These are phyloP conservation scores for Fusarium annulatum DNA, from an alignment of 2,329 filamentous ascomycete species.

Conservation along the genomic window DNA sequence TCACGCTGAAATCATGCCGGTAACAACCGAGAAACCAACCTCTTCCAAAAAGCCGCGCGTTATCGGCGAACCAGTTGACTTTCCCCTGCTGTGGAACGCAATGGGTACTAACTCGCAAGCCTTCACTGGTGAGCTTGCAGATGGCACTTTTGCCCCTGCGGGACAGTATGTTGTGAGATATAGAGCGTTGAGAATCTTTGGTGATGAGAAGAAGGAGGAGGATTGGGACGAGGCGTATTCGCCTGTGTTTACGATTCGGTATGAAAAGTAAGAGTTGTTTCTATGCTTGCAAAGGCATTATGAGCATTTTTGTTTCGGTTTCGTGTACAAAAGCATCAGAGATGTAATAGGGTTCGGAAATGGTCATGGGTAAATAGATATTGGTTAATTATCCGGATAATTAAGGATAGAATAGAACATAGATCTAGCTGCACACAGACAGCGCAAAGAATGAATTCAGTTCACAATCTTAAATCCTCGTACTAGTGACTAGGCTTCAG, in stretches of 20 bases:
- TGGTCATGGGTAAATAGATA: background rate
- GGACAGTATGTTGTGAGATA: slow-evolving; percentile 63
- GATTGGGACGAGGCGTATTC: slow-evolving; percentile 62
- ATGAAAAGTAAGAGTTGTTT: slow-evolving; percentile 40
- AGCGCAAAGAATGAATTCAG: background rate
- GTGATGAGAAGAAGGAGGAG: slow-evolving; percentile 54
- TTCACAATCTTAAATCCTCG: background rate
- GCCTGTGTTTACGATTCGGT: slow-evolving; percentile 58
- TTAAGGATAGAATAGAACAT: background rate
- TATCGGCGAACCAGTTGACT: slow-evolving; percentile 57
- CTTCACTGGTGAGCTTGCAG: slow-evolving; percentile 61
- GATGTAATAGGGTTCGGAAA: background rate
- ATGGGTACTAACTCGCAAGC: slow-evolving; percentile 40
- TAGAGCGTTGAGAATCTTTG: slow-evolving; percentile 63
- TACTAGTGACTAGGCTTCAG: background rate
- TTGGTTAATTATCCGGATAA: background rate
- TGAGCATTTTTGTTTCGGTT: background rate
- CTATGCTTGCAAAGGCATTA: background rate
- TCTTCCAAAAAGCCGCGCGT: slow-evolving; percentile 48
- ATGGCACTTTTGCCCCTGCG: slow-evolving; percentile 59
- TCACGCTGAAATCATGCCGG: slow-evolving; percentile 58
- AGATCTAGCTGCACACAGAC: background rate
- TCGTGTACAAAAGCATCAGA: slow-evolving; percentile 15
- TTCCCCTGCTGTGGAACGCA: slow-evolving; percentile 52
- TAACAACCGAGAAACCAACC: slow-evolving; percentile 38